Conservation (phyloP, 139 green algal species). For the Chlamydomonas eustigma region DNA sequence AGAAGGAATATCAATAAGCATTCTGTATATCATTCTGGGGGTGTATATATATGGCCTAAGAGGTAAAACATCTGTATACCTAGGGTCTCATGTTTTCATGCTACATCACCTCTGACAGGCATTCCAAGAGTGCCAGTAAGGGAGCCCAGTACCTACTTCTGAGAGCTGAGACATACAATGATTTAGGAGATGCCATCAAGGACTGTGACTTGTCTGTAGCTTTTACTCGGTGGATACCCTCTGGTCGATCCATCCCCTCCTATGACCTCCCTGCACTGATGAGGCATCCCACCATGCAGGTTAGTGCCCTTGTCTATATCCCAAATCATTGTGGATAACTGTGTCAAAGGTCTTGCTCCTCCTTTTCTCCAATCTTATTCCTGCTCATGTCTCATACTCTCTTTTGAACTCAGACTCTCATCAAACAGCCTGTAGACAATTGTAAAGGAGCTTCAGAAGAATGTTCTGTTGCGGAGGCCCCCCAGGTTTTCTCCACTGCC, state of each 20-base stretch:
- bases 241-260: constrained; percentile 1
- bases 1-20: too few species aligned
- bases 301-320: background rate
- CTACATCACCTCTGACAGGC: too few species aligned
- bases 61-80: too few species aligned
- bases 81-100: too few species aligned
- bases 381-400: too few species aligned
- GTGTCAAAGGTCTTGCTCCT: background rate
- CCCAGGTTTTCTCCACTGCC: background rate
- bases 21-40: too few species aligned
- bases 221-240: constrained; percentile 17
- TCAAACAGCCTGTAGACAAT: background rate
- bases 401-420: too few species aligned
- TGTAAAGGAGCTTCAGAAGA: background rate
- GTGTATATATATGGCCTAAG: too few species aligned
- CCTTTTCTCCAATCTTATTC: background rate
- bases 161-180: constrained; percentile 22
- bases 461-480: background rate
- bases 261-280: constrained; percentile 3
- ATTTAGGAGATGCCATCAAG: constrained; percentile 28
- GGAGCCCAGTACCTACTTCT: constrained; percentile 58
- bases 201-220: constrained; percentile 35
- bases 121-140: constrained; percentile 43
- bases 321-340: background rate
- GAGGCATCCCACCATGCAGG: constrained; percentile 12